These are phyloP conservation scores for Trichoderma sp. DNA, from an alignment of 2,329 filamentous ascomycete genomes.

Conservation along the genomic window DNA sequence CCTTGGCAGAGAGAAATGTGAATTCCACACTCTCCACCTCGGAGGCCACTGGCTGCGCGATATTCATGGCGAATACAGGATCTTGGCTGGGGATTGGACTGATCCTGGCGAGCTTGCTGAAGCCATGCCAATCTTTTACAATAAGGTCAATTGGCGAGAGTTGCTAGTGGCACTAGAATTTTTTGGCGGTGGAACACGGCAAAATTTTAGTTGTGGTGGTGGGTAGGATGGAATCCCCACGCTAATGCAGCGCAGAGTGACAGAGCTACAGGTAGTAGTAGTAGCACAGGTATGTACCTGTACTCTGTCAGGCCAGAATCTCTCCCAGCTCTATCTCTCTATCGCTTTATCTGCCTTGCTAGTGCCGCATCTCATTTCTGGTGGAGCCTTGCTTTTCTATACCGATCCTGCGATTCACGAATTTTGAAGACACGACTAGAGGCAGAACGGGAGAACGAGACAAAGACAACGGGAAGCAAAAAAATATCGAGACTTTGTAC, in stretches of 20 bases:
- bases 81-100: conserved; percentile 4
- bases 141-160: conserved; percentile 7
- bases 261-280: background rate
- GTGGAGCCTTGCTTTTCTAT: background rate
- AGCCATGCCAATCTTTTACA: conserved; percentile 17
- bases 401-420: background rate
- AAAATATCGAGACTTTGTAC: background rate
- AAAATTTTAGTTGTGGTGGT: conserved; percentile 34
- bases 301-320: too few species aligned
- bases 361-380: background rate
- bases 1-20: conserved; percentile 73
- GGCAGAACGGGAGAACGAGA: background rate
- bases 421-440: background rate
- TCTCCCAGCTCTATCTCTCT: background rate
- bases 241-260: background rate
- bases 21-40: conserved; percentile 87
- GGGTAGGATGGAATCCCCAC: conserved; percentile 6
- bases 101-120: conserved; percentile 13
- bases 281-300: too few species aligned
- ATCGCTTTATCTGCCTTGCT: background rate
- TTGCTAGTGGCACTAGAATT: conserved; percentile 23
- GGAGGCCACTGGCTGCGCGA: conserved; percentile 78
- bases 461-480: background rate
- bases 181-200: conserved; percentile 47
- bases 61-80: conserved; percentile 53